phyloP scores from a whole-genome alignment of 2,329 filamentous ascomycete genomes.

The Paecilomyces sp. region DNA sequence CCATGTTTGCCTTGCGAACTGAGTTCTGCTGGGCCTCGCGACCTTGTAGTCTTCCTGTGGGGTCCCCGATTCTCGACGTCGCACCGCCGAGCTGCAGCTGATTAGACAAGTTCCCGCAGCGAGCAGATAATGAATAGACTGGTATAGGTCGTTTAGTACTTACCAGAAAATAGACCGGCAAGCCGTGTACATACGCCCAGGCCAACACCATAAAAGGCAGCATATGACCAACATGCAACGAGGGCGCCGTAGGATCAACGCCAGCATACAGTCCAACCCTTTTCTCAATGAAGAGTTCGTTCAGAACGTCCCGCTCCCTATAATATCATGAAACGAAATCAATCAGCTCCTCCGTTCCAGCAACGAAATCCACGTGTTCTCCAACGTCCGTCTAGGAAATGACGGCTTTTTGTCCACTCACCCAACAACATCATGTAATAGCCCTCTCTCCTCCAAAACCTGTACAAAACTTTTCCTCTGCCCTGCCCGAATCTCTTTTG shows the following conservation, averaged over 20 bases:
- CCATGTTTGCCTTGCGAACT: constrained; percentile 39
- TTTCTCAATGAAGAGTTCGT: constrained; percentile 38
- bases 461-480: constrained; percentile 36
- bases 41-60: constrained; percentile 36
- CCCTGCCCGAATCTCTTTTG: constrained; percentile 37
- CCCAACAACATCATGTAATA: constrained; percentile 42
- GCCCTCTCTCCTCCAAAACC: constrained; percentile 39
- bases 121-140: not conserved
- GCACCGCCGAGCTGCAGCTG: constrained; percentile 37
- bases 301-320: constrained; percentile 36
- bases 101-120: constrained; percentile 9
- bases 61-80: constrained; percentile 41
- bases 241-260: constrained; percentile 44
- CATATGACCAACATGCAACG: constrained; percentile 45
- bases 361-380: not conserved
- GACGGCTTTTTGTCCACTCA: constrained; percentile 13
- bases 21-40: constrained; percentile 30
- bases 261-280: constrained; percentile 42
- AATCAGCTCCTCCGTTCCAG: constrained; percentile 4
- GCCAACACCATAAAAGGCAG: constrained; percentile 44
- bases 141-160: constrained; percentile 10
- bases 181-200: constrained; percentile 44
- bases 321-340: not conserved
- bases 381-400: constrained; percentile 25
- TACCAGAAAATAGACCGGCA: constrained; percentile 39